Evolutionary conservation across 148 eudicot species (phyloP), one percentile per base, ranked within the genome.

Genomic region (Camellia lanceoleosa): DNA sequence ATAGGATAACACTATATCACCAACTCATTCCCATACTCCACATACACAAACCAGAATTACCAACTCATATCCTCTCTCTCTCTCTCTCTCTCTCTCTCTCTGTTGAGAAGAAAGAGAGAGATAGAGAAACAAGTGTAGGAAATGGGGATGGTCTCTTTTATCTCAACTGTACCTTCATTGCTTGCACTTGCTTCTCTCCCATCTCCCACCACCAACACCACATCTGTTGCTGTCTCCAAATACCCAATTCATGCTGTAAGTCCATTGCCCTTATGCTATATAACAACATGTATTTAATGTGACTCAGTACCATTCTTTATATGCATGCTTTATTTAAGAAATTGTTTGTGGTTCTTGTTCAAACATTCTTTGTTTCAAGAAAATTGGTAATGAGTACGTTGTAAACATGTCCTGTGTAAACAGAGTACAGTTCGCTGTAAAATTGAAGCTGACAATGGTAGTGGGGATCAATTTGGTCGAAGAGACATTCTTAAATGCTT

Each of bases 151-250:
- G 80, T 90, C 38, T 90, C 94, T 49, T 87, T 90, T 78, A 84
- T 92, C 14, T 92, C 98, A 55, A 88, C 94, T 3, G 78, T 90
- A 68, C 88, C 95, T 82, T 87, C 95, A 71, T 76, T 82, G 47
- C 82, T 85, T 76, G 55, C 86, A 67, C 42, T 87, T 4, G 15
- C 64, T 80, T 82, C 89, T 75, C 84, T 77, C 30, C 46, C 92
- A 19, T 81, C 83, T 80, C 58, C 85, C 58, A 6, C 80, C 81
- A 7, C 76, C 81, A 6, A 78, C 81, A 7, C 76, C 81, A 61
- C 86, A 60, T n/a, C 84, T 54, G 47, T 62, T 10, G 38, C 88
- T 56, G 30, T 84, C 18, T 20, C 83, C 9, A 84, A 78, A 73
- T 82, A 23, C 84, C 78, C 88, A 14, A 58, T 78, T 75, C 75